phyloP scores from a whole-genome alignment of 768 basidiomycete species.

The Trametes punicea region DNA sequence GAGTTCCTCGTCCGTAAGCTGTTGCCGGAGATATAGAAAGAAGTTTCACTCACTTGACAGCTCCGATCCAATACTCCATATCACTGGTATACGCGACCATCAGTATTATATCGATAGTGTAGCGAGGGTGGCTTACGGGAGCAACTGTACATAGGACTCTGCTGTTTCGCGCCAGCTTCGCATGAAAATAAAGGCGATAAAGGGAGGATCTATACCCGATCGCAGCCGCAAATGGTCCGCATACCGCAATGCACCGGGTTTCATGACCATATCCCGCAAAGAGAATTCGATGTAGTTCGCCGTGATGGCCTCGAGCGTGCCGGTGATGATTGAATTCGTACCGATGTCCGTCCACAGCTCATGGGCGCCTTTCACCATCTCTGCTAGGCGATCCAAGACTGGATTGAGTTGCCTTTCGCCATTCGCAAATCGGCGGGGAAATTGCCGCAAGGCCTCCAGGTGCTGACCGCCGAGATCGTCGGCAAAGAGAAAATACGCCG shows the following conservation, averaged over 20 bases:
- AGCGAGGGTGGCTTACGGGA: constrained; percentile 29
- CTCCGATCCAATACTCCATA: constrained; percentile 13
- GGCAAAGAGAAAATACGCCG: constrained; percentile 2
- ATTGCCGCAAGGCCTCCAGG: not conserved
- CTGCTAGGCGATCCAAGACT: constrained; percentile 2
- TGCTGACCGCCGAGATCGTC: constrained; percentile 1
- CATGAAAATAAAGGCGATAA: constrained; percentile 31
- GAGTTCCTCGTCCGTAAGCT: not conserved
- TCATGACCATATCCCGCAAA: constrained; percentile 27
- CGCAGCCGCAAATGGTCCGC: constrained; percentile 27
- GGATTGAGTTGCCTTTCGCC: not conserved
- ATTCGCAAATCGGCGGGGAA: not conserved
- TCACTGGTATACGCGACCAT: not conserved
- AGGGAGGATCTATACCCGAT: constrained; percentile 38
- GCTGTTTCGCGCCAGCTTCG: constrained; percentile 28
- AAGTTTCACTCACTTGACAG: constrained; percentile 1
- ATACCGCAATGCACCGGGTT: constrained; percentile 27
- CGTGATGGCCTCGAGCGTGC: constrained; percentile 37
- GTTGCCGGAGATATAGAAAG: too few relatives aligned
- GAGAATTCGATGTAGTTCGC: constrained; percentile 34
- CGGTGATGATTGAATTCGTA: constrained; percentile 23
- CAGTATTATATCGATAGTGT: not conserved
- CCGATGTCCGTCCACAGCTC: constrained; percentile 7
- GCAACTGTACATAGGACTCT: constrained; percentile 34
- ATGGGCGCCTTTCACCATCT: not conserved